Evolutionary conservation across 1,284 basidiomycete species (phyloP).

Genomic region (Melanopsichium pennsylvanicum): DNA sequence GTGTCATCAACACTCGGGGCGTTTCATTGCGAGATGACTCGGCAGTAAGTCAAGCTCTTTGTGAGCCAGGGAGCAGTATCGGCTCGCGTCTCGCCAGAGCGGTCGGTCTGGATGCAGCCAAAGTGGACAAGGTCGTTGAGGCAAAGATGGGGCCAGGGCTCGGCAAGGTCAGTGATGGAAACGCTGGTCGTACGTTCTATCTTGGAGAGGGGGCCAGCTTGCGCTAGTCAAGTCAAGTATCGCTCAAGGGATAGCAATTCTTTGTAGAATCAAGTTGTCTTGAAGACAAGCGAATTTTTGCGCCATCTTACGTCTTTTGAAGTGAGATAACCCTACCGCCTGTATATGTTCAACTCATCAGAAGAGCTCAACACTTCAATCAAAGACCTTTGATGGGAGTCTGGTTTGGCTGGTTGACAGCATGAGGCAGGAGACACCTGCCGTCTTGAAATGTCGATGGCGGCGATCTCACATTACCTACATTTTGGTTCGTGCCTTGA

Average conservation of each 20-base stretch:
- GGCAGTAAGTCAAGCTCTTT: slow-evolving; percentile 7
- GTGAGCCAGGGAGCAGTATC: slow-evolving; percentile 29
- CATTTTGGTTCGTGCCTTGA: background rate
- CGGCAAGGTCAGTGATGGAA: slow-evolving; percentile 28
- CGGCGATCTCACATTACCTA: background rate
- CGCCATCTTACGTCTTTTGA: too few species aligned
- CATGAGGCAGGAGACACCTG: too few species aligned
- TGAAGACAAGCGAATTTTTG: too few species aligned
- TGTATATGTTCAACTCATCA: too few species aligned
- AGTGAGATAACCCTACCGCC: too few species aligned
- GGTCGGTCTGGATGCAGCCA: slow-evolving; percentile 22
- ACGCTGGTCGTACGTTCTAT: slow-evolving; percentile 38
- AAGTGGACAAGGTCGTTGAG: slow-evolving; percentile 35
- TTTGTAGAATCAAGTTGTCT: too few species aligned
- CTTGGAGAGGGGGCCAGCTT: slow-evolving; percentile 45
- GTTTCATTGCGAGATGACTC: slow-evolving; percentile 32
- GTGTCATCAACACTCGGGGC: slow-evolving; percentile 42
- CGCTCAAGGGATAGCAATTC: too few species aligned
- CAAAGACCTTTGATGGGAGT: too few species aligned
- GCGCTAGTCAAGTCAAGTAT: too few species aligned
- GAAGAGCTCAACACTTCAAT: too few species aligned
- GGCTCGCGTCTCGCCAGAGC: slow-evolving; percentile 35
- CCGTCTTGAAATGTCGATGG: too few species aligned
- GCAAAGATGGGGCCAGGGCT: slow-evolving; percentile 33
- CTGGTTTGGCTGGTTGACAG: background rate